A percentile compares a stretch with the other conserved stretches of the same genome.
Conservation (phyloP, 2,329 filamentous ascomycete genomes). For the Fonsecaea erecta region DNA sequence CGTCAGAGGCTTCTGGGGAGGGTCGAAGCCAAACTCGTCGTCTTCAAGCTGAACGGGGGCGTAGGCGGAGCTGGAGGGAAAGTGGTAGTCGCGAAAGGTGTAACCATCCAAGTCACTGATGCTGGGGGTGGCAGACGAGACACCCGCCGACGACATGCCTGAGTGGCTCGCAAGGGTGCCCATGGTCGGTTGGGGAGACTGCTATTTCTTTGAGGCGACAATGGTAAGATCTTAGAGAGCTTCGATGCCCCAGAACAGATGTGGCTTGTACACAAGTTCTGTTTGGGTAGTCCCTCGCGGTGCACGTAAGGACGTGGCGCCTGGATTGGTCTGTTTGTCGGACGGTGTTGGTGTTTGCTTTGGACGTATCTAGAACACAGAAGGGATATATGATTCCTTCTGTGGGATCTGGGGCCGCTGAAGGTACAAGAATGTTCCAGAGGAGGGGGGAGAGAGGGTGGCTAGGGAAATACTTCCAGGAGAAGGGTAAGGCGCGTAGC, state of each 20-base stretch:
- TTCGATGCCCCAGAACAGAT: neutral
- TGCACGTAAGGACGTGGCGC: neutral
- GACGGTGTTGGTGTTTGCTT: neutral
- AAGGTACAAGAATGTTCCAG: conserved; percentile 6
- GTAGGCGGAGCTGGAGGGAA: conserved; percentile 19
- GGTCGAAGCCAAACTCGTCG: conserved; percentile 39
- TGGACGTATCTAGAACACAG: neutral
- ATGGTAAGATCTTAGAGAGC: neutral
- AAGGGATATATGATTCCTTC: neutral
- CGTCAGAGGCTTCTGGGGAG: conserved; percentile 24
- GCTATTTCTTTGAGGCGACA: neutral
- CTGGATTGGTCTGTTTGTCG: neutral
- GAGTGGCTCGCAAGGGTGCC: conserved; percentile 19
- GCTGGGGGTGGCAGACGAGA: conserved; percentile 27
- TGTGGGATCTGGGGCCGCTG: neutral
- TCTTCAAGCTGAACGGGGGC: conserved; percentile 15
- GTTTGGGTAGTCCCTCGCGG: neutral
- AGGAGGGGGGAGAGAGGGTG: neutral
- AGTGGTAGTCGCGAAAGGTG: conserved; percentile 30
- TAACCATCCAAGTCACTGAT: conserved; percentile 37
- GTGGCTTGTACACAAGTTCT: neutral
- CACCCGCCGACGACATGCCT: conserved; percentile 23
- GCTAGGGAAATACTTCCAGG: neutral
- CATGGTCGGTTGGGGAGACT: conserved; percentile 15
- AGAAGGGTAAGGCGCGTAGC: neutral